Evolutionary conservation across 345 rosid genomes (phyloP).

Genomic region (Linum trigynum): DNA sequence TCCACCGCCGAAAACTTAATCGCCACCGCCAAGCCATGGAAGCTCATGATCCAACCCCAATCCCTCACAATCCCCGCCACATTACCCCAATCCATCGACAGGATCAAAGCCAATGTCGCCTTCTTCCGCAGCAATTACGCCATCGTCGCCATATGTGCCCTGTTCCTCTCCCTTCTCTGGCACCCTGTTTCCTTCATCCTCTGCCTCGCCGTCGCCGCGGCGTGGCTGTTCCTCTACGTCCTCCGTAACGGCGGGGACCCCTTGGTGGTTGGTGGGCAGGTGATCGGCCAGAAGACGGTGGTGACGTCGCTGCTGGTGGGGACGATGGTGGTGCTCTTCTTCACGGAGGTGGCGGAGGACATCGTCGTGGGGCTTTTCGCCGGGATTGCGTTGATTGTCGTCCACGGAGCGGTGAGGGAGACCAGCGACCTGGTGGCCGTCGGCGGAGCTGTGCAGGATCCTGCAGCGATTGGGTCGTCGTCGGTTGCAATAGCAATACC

Average conservation of each 20-base stretch:
- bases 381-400: constrained; percentile 31
- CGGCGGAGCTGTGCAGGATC: constrained; percentile 22
- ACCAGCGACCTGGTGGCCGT: constrained; percentile 24
- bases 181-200: constrained; percentile 41
- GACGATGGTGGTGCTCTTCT: constrained; percentile 29
- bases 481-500: not conserved
- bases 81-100: constrained; percentile 18
- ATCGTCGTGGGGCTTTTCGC: constrained; percentile 31
- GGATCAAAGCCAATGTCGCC: constrained; percentile 30
- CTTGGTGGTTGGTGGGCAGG: constrained; percentile 23
- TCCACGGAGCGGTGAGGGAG: constrained; percentile 38
- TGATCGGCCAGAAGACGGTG: constrained; percentile 34
- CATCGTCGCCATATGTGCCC: constrained; percentile 22
- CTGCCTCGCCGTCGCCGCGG: constrained; percentile 30
- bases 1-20: constrained; percentile 23
- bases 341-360: constrained; percentile 32
- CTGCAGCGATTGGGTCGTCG: constrained; percentile 16
- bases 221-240: constrained; percentile 52
- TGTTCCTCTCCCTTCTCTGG: constrained; percentile 50
- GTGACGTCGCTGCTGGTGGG: constrained; percentile 23
- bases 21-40: constrained; percentile 42
- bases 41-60: constrained; percentile 34
- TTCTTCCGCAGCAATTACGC: constrained; percentile 41
- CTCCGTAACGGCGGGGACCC: constrained; percentile 31
- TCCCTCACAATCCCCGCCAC: constrained; percentile 32